These are phyloP conservation scores for Coemansia sp. DNA, from an alignment of 192 early-diverging fungal genomes.

Conservation along the genomic window DNA sequence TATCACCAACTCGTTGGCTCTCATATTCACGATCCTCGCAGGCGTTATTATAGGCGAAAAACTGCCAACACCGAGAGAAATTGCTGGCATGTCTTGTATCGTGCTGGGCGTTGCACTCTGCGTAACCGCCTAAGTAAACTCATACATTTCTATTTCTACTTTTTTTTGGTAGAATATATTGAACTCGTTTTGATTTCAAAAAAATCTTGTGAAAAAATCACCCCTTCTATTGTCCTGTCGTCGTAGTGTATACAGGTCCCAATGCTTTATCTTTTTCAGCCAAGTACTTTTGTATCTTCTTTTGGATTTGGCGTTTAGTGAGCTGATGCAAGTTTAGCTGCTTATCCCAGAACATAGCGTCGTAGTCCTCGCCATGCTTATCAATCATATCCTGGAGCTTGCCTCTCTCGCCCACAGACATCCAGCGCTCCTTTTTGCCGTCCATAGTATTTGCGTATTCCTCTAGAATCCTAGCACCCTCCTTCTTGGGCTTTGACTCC, in stretches of 20 bases:
- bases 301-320: constrained; percentile 66
- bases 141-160: no score
- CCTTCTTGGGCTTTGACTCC: constrained; percentile 57
- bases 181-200: not conserved
- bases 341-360: constrained; percentile 80
- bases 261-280: constrained; percentile 38
- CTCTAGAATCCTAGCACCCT: constrained; percentile 65
- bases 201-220: not conserved
- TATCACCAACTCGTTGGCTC: constrained; percentile 88
- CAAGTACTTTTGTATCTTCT: constrained; percentile 58
- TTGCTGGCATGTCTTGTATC: constrained; percentile 71
- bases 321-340: constrained; percentile 72
- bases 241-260: not conserved
- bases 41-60: constrained; percentile 82
- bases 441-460: constrained; percentile 45
- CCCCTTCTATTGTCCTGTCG: not conserved
- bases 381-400: constrained; percentile 65
- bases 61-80: constrained; percentile 62
- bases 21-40: constrained; percentile 82
- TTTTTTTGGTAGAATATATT: not conserved
- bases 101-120: constrained; percentile 72
- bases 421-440: constrained; percentile 52
- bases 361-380: constrained; percentile 74
- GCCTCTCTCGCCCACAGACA: constrained; percentile 61
- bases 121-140: constrained; percentile 42